These are phyloP conservation scores for Claviceps sp. DNA, from an alignment of 2,329 filamentous ascomycete genomes.

Conservation along the genomic window DNA sequence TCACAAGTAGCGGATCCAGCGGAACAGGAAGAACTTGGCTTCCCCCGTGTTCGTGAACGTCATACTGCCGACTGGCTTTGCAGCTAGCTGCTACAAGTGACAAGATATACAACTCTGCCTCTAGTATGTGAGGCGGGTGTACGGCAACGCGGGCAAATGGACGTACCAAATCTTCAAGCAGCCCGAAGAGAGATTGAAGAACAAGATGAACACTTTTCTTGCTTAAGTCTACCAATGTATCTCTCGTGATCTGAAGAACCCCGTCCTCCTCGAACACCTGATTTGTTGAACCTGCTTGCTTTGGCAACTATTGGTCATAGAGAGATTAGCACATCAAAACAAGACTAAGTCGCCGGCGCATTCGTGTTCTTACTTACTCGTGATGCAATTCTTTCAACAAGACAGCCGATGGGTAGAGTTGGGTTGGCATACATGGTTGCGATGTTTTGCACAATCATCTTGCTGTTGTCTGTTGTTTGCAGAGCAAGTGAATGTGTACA, in stretches of 20 bases:
- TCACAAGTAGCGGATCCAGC: constrained; percentile 38
- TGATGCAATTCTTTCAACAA: constrained; percentile 49
- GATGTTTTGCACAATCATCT: constrained; percentile 4
- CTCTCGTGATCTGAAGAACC: constrained; percentile 45
- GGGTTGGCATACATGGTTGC: constrained; percentile 39
- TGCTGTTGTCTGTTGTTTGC: not conserved
- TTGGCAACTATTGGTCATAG: constrained; percentile 6
- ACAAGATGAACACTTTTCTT: constrained; percentile 38
- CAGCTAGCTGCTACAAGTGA: constrained; percentile 53
- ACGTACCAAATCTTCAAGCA: constrained; percentile 45
- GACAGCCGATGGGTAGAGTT: constrained; percentile 43
- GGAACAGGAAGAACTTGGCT: constrained; percentile 19
- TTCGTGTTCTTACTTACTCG: constrained; percentile 30
- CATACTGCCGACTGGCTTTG: constrained; percentile 40
- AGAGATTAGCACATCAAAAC: not conserved
- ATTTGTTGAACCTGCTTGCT: constrained; percentile 6
- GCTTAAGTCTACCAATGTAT: constrained; percentile 48
- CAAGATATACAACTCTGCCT: constrained; percentile 53
- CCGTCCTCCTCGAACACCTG: constrained; percentile 35
- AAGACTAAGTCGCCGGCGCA: too few relatives aligned
- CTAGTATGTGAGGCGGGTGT: constrained; percentile 46
- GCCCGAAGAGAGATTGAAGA: constrained; percentile 40
- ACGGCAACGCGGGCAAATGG: constrained; percentile 36
- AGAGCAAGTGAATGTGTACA: not conserved
- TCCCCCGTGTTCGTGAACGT: constrained; percentile 10